phyloP scores from a whole-genome alignment of 1,284 basidiomycete genomes.

The Wolfiporia cocos region DNA sequence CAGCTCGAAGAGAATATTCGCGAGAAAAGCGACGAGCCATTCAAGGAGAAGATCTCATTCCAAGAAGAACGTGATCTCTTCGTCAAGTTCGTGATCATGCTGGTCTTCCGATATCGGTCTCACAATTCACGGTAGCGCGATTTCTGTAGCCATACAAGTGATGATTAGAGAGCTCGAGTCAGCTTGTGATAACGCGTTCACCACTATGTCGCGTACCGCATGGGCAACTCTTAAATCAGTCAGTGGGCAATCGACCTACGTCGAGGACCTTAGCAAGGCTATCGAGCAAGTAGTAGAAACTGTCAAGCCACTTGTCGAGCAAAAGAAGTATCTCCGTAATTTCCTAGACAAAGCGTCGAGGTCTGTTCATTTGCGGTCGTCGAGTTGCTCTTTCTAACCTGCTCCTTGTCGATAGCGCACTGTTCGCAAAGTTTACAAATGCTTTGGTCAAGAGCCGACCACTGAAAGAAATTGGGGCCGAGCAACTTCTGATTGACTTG shows the following conservation, averaged over 20 bases:
- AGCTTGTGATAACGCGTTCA: constrained; percentile 73
- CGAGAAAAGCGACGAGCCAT: constrained; percentile 73
- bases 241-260: constrained; percentile 78
- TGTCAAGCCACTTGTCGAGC: constrained; percentile 75
- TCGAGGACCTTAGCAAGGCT: constrained; percentile 65
- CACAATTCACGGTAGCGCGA: constrained; percentile 44
- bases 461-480: constrained; percentile 84
- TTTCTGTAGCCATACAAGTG: constrained; percentile 74
- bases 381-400: not conserved
- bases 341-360: constrained; percentile 89
- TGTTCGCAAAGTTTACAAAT: constrained; percentile 83
- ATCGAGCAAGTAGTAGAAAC: constrained; percentile 60
- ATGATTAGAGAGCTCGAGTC: constrained; percentile 81
- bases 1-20: constrained; percentile 91
- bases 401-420: constrained; percentile 42
- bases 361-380: constrained; percentile 31
- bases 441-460: constrained; percentile 85
- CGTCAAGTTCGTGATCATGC: constrained; percentile 49
- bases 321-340: constrained; percentile 90
- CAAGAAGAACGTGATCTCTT: constrained; percentile 87
- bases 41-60: constrained; percentile 75
- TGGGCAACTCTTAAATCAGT: constrained; percentile 82
- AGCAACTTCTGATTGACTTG: constrained; percentile 94
- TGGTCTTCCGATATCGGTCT: not conserved
- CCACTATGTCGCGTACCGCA: constrained; percentile 65